A percentile compares a stretch with the other conserved stretches of the same genome.
phyloP scores from a whole-genome alignment of 176 grass and related monocot species.

The Areca catechu region DNA sequence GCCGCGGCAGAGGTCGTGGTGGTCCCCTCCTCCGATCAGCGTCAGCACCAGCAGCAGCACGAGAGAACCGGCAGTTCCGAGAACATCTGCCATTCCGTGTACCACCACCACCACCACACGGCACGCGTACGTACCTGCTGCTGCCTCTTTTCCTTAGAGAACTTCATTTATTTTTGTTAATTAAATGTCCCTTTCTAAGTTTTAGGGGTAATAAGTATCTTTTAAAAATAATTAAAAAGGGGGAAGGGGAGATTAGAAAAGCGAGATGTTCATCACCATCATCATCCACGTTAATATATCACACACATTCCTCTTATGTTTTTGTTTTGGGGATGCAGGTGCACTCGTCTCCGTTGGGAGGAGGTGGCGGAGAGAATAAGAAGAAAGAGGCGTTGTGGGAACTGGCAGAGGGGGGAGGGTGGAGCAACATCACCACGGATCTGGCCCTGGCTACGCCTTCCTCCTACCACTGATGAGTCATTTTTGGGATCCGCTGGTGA shows the following conservation, averaged over 20 bases:
- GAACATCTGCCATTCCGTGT: neutral
- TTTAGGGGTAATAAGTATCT: too few relatives aligned
- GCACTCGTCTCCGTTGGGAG: neutral
- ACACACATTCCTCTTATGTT: too few relatives aligned
- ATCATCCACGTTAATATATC: too few relatives aligned
- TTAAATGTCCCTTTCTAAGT: too few relatives aligned
- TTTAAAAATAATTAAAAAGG: too few relatives aligned
- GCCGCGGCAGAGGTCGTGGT: slow-evolving; percentile 1
- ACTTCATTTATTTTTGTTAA: too few relatives aligned
- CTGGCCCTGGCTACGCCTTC: slow-evolving; percentile 39
- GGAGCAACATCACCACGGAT: slow-evolving; percentile 25
- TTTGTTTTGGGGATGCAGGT: slow-evolving; percentile 8
- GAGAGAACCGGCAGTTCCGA: neutral
- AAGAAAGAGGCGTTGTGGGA: slow-evolving; percentile 5
- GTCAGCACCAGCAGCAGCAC: slow-evolving; percentile 7
- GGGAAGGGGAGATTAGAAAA: too few relatives aligned
- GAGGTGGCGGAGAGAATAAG: slow-evolving; percentile 23
- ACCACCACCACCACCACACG: neutral
- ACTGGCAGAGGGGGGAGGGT: neutral
- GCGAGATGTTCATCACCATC: too few relatives aligned
- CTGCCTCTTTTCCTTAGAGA: too few relatives aligned
- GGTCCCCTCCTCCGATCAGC: slow-evolving; percentile 21
- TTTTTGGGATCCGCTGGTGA: too few relatives aligned
- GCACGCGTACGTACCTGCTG: too few relatives aligned
- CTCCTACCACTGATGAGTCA: neutral